These are phyloP conservation scores for Pugionium dolabratum DNA, from an alignment of 345 rosid genomes.

Conservation along the genomic window DNA sequence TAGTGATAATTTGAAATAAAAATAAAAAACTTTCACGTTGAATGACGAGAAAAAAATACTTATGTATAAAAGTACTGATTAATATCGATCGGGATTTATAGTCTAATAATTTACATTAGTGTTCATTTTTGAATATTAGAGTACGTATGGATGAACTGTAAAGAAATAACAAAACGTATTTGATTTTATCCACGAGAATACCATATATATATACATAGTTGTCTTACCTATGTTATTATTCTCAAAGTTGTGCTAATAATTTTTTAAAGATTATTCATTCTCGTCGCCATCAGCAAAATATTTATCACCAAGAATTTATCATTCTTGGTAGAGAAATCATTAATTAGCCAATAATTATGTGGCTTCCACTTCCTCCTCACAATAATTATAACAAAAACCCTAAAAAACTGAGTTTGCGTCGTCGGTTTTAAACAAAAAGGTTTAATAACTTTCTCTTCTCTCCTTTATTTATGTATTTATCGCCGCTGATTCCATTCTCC, in stretches of 20 bases:
- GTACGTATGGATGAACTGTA: too few species aligned
- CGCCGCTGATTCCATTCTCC: slow-evolving; percentile 49
- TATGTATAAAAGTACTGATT: too few species aligned
- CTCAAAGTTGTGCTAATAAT: too few species aligned
- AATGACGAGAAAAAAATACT: background rate
- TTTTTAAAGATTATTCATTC: slow-evolving; percentile 9
- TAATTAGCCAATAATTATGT: slow-evolving; percentile 46
- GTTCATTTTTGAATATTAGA: too few species aligned
- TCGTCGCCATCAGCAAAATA: slow-evolving; percentile 4
- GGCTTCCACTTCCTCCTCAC: slow-evolving; percentile 15
- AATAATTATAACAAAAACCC: slow-evolving; percentile 3
- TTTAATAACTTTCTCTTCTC: slow-evolving; percentile 42
- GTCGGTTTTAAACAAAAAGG: slow-evolving; percentile 54
- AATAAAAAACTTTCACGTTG: slow-evolving; percentile 3
- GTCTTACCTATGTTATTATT: too few species aligned
- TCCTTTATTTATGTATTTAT: slow-evolving; percentile 27
- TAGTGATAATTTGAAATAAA: background rate
- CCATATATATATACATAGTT: too few species aligned
- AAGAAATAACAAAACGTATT: too few species aligned
- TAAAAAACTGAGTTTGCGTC: slow-evolving; percentile 16
- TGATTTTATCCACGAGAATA: too few species aligned
- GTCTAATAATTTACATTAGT: too few species aligned
- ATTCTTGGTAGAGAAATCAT: slow-evolving; percentile 67
- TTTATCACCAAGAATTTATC: slow-evolving; percentile 47
- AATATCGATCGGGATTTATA: too few species aligned